Evolutionary conservation across 2,329 filamentous ascomycete genomes (phyloP), one percentile per base, ranked within the genome.

Genomic region (Aspergillus costaricaensis): DNA sequence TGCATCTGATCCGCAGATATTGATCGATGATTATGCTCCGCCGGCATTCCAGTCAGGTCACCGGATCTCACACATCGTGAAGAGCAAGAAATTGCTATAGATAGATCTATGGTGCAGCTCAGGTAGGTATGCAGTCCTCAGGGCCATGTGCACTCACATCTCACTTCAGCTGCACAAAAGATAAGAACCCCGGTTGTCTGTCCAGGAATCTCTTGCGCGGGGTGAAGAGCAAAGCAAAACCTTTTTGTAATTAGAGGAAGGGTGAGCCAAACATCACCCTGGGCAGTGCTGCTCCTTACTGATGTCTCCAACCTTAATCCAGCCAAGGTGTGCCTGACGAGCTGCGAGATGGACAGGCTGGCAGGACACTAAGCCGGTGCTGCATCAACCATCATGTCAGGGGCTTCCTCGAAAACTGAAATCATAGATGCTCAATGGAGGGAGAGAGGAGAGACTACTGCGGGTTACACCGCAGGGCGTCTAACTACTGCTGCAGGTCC

Each of bases 401-500:
- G 62, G 60, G 62, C 49, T 30, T 15, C 39, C 49, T 50, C 17
- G 19, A 62, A 57, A 62, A 59, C 57, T 36, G 32, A 59, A 51
- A 49, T n/a, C 56, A 44, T 8, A 6, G 10, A 23, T 44, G 41
- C 41, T 36, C 32, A 36, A 36, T 36, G 32, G 32, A 36, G 41
- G 17, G 41, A 44, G 17, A 36, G 27, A 39, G 44, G 30, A 44
- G 36, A 47, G 38, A 44, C 36, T 41, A 47, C 53, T 53, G 32
- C 62, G 62, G 52, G 55, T 59, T 39, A 57, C 53, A 58, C 60
- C 32, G 55, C 62, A 64, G 62, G 48, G 51, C 51, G 59, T 52
- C 39, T 55, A 44, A 43, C 49, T 58, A 58, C 56, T 55, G 55
- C 55, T 63, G 61, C 61, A 63, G 61, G 61, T 61, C 61, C 61